Evolutionary conservation across 192 early-diverging fungal species (phyloP).

Genomic region (Rhizophagus clarus): DNA sequence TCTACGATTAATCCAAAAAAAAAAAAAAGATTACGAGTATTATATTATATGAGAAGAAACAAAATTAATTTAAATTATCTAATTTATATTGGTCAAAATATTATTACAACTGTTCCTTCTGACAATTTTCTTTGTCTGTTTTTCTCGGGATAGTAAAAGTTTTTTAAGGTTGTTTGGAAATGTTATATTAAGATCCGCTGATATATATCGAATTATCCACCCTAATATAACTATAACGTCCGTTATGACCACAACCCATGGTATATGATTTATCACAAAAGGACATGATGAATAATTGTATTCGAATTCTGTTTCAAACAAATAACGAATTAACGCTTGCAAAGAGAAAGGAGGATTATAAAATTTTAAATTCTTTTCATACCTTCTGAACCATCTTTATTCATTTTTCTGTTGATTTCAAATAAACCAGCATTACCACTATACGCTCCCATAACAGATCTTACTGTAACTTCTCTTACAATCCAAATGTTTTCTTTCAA

Average conservation of each 20-base stretch:
- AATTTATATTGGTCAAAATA: neutral
- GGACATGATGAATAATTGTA: conserved; percentile 29
- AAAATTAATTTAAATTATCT: neutral
- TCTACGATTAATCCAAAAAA: too few relatives aligned
- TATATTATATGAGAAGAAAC: neutral
- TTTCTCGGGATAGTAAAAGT: neutral
- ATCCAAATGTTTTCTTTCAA: conserved; percentile 20
- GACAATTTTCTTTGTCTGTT: neutral
- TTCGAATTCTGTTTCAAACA: conserved; percentile 15
- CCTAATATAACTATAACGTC: conserved; percentile 10
- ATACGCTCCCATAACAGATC: conserved; percentile 65
- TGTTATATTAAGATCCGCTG: neutral
- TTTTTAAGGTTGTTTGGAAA: neutral
- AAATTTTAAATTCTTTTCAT: neutral
- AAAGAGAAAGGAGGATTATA: neutral
- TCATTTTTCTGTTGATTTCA: conserved; percentile 42
- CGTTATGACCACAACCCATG: conserved; percentile 13
- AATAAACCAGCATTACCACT: conserved; percentile 63
- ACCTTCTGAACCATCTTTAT: conserved; percentile 11
- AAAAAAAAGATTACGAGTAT: too few relatives aligned
- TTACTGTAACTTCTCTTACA: conserved; percentile 58
- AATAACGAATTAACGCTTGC: neutral
- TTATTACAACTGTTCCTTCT: neutral
- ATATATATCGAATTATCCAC: neutral
- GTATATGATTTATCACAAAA: conserved; percentile 32